These are phyloP conservation scores for Phaffia australis DNA, from an alignment of 768 basidiomycete genomes.

Conservation along the genomic window DNA sequence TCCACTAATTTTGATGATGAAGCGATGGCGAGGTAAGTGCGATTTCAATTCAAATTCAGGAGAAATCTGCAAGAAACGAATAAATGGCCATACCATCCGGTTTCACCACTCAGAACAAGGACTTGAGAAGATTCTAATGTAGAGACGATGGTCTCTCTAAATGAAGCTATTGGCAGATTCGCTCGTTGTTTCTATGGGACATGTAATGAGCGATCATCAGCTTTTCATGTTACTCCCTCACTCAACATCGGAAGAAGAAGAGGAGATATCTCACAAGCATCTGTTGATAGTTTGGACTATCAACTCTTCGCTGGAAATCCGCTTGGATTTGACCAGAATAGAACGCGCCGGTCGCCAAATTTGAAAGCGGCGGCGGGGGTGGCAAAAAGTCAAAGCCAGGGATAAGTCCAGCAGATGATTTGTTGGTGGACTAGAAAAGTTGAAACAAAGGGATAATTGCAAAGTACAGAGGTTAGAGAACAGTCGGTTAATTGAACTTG, in stretches of 20 bases:
- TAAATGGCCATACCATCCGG: slow-evolving; percentile 50
- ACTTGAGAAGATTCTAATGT: slow-evolving; percentile 65
- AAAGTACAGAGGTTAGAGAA: not conserved
- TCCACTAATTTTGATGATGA: slow-evolving; percentile 48
- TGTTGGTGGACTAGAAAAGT: slow-evolving; percentile 6
- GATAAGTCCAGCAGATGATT: slow-evolving; percentile 26
- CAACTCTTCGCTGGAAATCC: slow-evolving; percentile 53
- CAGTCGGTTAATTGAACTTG: not conserved
- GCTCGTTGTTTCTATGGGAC: slow-evolving; percentile 55
- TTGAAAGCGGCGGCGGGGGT: slow-evolving; percentile 10
- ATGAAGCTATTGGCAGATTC: slow-evolving; percentile 71
- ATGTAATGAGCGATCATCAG: not conserved
- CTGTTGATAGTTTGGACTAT: slow-evolving; percentile 60
- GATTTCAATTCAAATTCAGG: not conserved
- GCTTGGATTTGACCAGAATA: slow-evolving; percentile 34
- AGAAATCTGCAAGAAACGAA: not conserved
- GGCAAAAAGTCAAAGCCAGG: slow-evolving; percentile 23
- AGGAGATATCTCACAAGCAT: slow-evolving; percentile 60
- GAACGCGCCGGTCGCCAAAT: not conserved
- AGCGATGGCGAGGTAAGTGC: slow-evolving; percentile 7
- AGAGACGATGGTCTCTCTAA: slow-evolving; percentile 60
- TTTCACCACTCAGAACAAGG: slow-evolving; percentile 75
- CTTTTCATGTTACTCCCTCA: too few species aligned
- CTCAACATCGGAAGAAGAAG: not conserved
- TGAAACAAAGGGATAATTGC: not conserved